Evolutionary conservation across 2,329 filamentous ascomycete species (phyloP), one percentile per base, ranked within the genome.

Genomic region (Apiospora sp.): DNA sequence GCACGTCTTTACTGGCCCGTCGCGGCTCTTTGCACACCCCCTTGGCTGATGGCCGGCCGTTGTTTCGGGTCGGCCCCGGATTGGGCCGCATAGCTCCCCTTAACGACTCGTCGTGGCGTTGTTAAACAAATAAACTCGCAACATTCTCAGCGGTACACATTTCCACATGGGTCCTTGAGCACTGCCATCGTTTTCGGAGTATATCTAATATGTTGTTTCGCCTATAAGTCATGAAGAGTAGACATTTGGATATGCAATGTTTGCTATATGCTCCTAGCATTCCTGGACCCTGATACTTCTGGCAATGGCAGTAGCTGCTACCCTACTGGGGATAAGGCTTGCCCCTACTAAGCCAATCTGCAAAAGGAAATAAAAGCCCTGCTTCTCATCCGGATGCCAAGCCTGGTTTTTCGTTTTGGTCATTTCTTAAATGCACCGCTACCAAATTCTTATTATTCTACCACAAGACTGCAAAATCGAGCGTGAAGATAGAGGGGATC

Each of bases 21-120:
- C 58, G 58, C 58, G 34, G 58, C 58, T 64, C 58, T 64, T 64
- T 41, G 34, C 58, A 24, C 34, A 24, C 58, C 58, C 54, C 30
- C 27, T 30, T 30, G 27, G 27, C 27, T 30, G 27, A 30, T 41
- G 58, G 58, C 58, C 34, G 58, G 58, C 58, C 58, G 22, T 64
- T 64, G 58, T 64, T 64, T 64, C 58, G 58, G 58, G 58, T 64
- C 58, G 58, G 58, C 58, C 58, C 58, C 58, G 58, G 58, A 64
- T 37, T 64, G 58, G 58, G 58, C 58, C 58, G 54, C 54, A 61
- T 19, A 34, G 4, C 54, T 61, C 54, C 54, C 34, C 34, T 64
- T n/a, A 8, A 24, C 41, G 19, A 64, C 58, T 64, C 34, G 58
- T 24, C 58, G n/a, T 41, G 13, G 34, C 16, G 34, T 34, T 37